Evolutionary conservation across 768 basidiomycete genomes (phyloP).

Genomic region (Tricholomella constricta): DNA sequence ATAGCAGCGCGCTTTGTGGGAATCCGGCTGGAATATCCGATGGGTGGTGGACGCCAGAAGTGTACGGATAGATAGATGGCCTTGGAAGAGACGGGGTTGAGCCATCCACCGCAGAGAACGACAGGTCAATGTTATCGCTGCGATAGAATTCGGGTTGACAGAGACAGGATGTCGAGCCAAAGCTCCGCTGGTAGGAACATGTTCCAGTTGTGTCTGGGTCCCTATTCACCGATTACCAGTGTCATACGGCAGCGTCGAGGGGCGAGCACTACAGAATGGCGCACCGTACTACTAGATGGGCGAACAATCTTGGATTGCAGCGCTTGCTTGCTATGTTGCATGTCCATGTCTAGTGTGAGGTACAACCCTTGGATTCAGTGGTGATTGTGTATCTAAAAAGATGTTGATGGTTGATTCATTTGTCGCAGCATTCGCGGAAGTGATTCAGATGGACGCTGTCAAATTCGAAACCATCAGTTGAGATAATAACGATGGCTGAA

Average conservation of each 20-base stretch:
- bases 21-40: slow-evolving; percentile 13
- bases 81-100: slow-evolving; percentile 18
- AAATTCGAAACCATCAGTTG: too few relatives aligned
- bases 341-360: not conserved
- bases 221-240: not conserved
- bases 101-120: slow-evolving; percentile 17
- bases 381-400: too few relatives aligned
- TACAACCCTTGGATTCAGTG: too few relatives aligned
- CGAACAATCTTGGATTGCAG: slow-evolving; percentile 1
- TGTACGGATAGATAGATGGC: slow-evolving; percentile 16
- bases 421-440: too few relatives aligned
- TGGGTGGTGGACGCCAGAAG: slow-evolving; percentile 21
- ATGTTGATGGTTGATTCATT: too few relatives aligned
- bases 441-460: too few relatives aligned
- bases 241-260: too few relatives aligned
- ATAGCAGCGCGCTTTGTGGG: slow-evolving; percentile 16
- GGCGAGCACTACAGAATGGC: too few relatives aligned
- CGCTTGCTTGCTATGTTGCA: not conserved
- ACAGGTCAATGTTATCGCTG: slow-evolving; percentile 13
- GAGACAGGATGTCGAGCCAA: slow-evolving; percentile 21
- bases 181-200: slow-evolving; percentile 20
- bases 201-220: not conserved
- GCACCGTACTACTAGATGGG: not conserved
- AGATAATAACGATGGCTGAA: too few relatives aligned
- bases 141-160: slow-evolving; percentile 6